phyloP scores from a whole-genome alignment of 805 yeast genomes.

The Debaryomyces prosopidis region DNA sequence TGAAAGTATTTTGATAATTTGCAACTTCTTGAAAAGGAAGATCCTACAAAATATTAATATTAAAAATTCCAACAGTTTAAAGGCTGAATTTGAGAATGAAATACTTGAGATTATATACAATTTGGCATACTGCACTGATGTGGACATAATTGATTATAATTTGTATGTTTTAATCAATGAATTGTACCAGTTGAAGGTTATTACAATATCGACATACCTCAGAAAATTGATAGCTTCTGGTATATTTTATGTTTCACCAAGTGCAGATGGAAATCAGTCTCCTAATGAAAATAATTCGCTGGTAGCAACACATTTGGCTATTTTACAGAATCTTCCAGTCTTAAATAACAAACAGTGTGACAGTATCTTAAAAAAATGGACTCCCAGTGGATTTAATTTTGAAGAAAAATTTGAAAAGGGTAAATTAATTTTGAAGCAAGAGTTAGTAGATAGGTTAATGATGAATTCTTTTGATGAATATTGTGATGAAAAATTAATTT shows the following conservation, averaged over 20 bases:
- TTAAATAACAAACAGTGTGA: slow-evolving; percentile 55
- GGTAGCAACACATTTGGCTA: slow-evolving; percentile 48
- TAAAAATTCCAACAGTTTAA: slow-evolving; percentile 23
- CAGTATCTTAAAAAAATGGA: slow-evolving; percentile 53
- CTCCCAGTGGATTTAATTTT: slow-evolving; percentile 28
- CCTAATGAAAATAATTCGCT: slow-evolving; percentile 10
- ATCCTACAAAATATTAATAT: slow-evolving; percentile 25
- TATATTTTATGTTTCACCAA: slow-evolving; percentile 60
- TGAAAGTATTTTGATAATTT: slow-evolving; percentile 37
- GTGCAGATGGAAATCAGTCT: slow-evolving; percentile 10
- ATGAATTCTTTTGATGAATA: slow-evolving; percentile 16
- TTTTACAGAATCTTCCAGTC: slow-evolving; percentile 61
- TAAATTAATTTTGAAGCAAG: slow-evolving; percentile 29
- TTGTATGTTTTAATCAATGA: slow-evolving; percentile 53
- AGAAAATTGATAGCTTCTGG: slow-evolving; percentile 86
- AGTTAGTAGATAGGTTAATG: slow-evolving; percentile 31
- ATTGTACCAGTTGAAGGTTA: slow-evolving; percentile 48
- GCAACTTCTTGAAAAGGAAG: slow-evolving; percentile 45
- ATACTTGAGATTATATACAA: slow-evolving; percentile 40
- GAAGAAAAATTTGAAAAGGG: slow-evolving; percentile 40
- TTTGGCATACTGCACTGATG: slow-evolving; percentile 24
- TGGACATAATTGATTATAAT: slow-evolving; percentile 20
- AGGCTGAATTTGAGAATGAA: slow-evolving; percentile 46
- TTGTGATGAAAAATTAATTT: slow-evolving; percentile 11
- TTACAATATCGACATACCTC: slow-evolving; percentile 66